These are phyloP conservation scores for Colletotrichum tabaci DNA, from an alignment of 2,329 filamentous ascomycete species.

Conservation along the genomic window DNA sequence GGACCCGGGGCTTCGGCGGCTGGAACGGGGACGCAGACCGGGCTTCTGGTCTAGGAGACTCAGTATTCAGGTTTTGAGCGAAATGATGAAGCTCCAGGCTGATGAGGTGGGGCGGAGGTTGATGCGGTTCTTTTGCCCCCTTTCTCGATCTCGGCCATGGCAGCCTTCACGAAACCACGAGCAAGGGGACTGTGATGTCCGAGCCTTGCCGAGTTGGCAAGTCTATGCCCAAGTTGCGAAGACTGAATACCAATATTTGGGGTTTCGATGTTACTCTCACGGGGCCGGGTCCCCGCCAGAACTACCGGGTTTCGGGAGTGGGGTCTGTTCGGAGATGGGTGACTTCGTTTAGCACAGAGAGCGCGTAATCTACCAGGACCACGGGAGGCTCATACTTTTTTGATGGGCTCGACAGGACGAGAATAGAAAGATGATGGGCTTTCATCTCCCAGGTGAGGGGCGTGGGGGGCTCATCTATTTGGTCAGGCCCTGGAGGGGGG, in stretches of 20 bases:
- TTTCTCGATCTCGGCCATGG: background rate
- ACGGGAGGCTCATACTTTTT: background rate
- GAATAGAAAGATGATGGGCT: background rate
- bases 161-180: background rate
- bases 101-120: background rate
- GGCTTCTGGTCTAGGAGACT: background rate
- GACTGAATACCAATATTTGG: background rate
- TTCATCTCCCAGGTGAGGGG: slow-evolving; percentile 3
- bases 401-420: background rate
- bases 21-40: background rate
- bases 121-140: background rate
- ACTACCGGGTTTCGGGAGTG: background rate
- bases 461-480: slow-evolving; percentile 2
- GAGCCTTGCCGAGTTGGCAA: background rate
- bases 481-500: background rate
- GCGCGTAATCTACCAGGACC: slow-evolving; percentile 9
- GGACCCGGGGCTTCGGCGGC: background rate
- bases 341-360: slow-evolving; percentile 14
- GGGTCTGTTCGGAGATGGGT: slow-evolving; percentile 7
- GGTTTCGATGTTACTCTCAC: background rate
- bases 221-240: background rate
- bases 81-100: background rate
- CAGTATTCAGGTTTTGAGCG: background rate
- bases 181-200: background rate
- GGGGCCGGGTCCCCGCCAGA: background rate